Base-by-base conservation (phyloP, 2,329 filamentous ascomycete species). In the Botrytis deweyae region DNA sequence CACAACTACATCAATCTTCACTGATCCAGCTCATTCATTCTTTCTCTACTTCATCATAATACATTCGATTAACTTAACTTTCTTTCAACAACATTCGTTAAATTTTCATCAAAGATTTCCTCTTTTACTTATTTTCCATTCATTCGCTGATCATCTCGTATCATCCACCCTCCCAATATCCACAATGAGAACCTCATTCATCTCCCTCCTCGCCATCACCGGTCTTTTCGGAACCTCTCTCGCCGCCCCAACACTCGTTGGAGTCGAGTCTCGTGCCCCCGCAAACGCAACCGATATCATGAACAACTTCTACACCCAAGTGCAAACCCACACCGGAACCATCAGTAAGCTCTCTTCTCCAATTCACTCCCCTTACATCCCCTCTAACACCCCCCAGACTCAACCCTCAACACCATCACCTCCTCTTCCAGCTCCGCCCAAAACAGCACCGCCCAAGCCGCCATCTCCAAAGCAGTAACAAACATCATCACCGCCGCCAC, bases 361-460 rank as follows among this genome's bases (percentile, higher is more conserved):
- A 25, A n/a, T 3, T 2, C 14, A 18, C n/a, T 1, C 6, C 22
- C 16, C 25, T 9, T 42, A 0, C 25, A 18, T 9, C 3, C 25
- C 3, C 20, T 20, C 12, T 63, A 63, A 63, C 22, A 63, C 9
- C 18, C 25, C 25, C 7, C 38, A 63, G 22, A 63, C 22, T 63
- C 61, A 25, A 63, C 36, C 22, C 61, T 63, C 38, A 40, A 18
- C 38, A 8, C 3, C 14, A 63, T 63, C 14, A 63, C 10, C 61
- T 38, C 61, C 25, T 3, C 5, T 1, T 63, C 36, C 61, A 63
- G 1, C 12, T 4, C 25, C 5, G 38, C 25, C 10, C 61, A 40
- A 42, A 63, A 63, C 38, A n/a, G 20, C 61, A 63, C 61, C 10
- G 61, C 38, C 1, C 61, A 63, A 42, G 10, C 61, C 61, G 14